Conservation (phyloP, 805 yeast genomes). For the Kodamaea laetipori region DNA sequence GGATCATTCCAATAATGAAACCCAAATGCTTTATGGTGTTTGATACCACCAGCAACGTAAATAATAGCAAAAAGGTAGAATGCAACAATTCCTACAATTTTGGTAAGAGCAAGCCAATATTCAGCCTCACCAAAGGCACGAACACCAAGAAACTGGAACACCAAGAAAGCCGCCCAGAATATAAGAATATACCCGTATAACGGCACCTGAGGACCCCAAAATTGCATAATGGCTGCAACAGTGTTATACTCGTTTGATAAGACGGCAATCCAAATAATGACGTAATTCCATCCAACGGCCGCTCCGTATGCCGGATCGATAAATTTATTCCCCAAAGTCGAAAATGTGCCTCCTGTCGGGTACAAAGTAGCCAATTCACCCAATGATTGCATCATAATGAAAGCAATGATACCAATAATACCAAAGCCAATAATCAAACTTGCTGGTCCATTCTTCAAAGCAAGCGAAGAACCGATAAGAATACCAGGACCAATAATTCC, state of each 20-base stretch:
- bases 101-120: slow-evolving; percentile 52
- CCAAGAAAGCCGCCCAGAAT: slow-evolving; percentile 53
- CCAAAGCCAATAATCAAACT: slow-evolving; percentile 55
- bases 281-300: slow-evolving; percentile 54
- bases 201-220: slow-evolving; percentile 55
- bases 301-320: slow-evolving; percentile 61
- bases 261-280: slow-evolving; percentile 58
- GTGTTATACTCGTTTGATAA: slow-evolving; percentile 58
- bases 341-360: slow-evolving; percentile 55
- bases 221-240: slow-evolving; percentile 49
- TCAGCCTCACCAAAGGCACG: slow-evolving; percentile 59
- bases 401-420: slow-evolving; percentile 53
- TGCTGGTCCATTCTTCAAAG: slow-evolving; percentile 53
- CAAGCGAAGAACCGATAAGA: slow-evolving; percentile 55
- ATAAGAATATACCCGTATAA: slow-evolving; percentile 57
- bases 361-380: slow-evolving; percentile 58
- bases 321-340: slow-evolving; percentile 51
- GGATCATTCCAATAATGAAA: slow-evolving; percentile 47
- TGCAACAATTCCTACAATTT: slow-evolving; percentile 48
- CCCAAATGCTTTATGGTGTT: slow-evolving; percentile 40
- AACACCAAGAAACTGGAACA: slow-evolving; percentile 54
- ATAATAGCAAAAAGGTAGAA: slow-evolving; percentile 54
- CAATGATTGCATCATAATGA: slow-evolving; percentile 55
- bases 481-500: slow-evolving; percentile 66
- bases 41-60: slow-evolving; percentile 47